Base-by-base conservation (phyloP, 2,329 filamentous ascomycete species). In the Fusarium floridanum region DNA sequence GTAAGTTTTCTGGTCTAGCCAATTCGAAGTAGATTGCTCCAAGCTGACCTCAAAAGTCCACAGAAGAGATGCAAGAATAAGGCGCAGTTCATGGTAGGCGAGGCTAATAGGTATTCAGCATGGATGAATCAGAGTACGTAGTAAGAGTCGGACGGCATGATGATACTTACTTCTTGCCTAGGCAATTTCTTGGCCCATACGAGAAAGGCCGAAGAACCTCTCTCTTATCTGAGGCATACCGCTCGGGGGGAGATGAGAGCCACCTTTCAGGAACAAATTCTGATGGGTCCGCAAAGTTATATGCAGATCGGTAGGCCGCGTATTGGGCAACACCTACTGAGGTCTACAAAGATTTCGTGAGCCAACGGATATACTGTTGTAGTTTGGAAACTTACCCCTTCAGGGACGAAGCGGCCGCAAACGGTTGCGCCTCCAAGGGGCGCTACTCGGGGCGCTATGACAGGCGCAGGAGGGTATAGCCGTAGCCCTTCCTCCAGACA, bases 401-500 rank as follows among this genome's bases (percentile, higher is more conserved):
- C 55, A 32, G 41, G 55, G 10, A 39, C 41, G 50, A 60, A 60
- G 27, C 50, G 22, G 10, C 32, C 45, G 20, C 62, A 60, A 11
- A 60, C 45, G 22, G 55, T 59, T 27, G 37, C 63, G 50, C 39
- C 63, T 11, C 50, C 24, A 17, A 3, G 20, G 22, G 37, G 63
- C 9, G 50, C 14, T 48, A 27, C 39, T 24, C 34, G 37, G 39
- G 41, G 34, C 6, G 14, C 55, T 8, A 43, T 27, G n/a, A 59
- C 37, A 5, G 63, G 55, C n/a, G 41, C 41, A 16, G 41, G 63
- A 20, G 63, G 29, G n/a, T 65, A 41, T 7, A 57, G 43, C 8
- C 62, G 24, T 14, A 65, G 41, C 12, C 24, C 62, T n/a, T 59
- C 62, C 41, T 59, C 53, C 7, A 65, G 37, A 45, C 36, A 65